These are phyloP conservation scores for Exserohilum turcica DNA, from an alignment of 2,329 filamentous ascomycete genomes.

Conservation along the genomic window DNA sequence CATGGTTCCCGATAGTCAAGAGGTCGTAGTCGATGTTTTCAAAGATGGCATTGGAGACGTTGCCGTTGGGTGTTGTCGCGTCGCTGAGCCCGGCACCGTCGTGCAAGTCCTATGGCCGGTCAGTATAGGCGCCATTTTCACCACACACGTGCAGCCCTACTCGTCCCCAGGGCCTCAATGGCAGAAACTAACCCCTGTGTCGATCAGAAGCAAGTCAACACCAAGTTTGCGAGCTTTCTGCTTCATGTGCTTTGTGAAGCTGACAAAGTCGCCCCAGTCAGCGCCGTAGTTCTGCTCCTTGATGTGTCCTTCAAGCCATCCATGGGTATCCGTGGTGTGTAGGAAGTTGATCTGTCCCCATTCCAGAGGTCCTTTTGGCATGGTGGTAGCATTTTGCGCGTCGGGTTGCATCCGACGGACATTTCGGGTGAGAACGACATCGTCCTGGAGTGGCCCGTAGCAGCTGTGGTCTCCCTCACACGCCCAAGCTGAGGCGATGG, in stretches of 20 bases:
- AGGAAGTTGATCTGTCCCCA: slow-evolving; percentile 72
- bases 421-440: slow-evolving; percentile 50
- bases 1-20: slow-evolving; percentile 66
- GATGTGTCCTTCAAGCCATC: slow-evolving; percentile 65
- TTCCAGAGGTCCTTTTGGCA: slow-evolving; percentile 53
- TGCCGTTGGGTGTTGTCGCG: slow-evolving; percentile 62
- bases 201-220: slow-evolving; percentile 65
- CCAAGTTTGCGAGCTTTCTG: slow-evolving; percentile 60
- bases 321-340: slow-evolving; percentile 67
- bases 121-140: background rate
- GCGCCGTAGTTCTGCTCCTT: slow-evolving; percentile 68
- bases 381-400: slow-evolving; percentile 47
- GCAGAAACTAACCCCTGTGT: slow-evolving; percentile 56
- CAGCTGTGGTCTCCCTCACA: slow-evolving; percentile 45
- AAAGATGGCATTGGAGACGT: slow-evolving; percentile 59
- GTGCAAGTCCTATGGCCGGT: slow-evolving; percentile 60
- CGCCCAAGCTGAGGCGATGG: slow-evolving; percentile 18
- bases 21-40: slow-evolving; percentile 60
- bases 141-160: slow-evolving; percentile 3
- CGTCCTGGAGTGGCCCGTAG: slow-evolving; percentile 47
- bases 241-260: slow-evolving; percentile 65
- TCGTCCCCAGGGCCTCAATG: background rate
- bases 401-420: slow-evolving; percentile 54
- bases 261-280: slow-evolving; percentile 69
- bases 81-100: slow-evolving; percentile 69